Percentiles rank a stretch among this genome's conserved stretches.
phyloP scores from a whole-genome alignment of 176 grass and related monocot genomes.

The Chloris gayana region DNA sequence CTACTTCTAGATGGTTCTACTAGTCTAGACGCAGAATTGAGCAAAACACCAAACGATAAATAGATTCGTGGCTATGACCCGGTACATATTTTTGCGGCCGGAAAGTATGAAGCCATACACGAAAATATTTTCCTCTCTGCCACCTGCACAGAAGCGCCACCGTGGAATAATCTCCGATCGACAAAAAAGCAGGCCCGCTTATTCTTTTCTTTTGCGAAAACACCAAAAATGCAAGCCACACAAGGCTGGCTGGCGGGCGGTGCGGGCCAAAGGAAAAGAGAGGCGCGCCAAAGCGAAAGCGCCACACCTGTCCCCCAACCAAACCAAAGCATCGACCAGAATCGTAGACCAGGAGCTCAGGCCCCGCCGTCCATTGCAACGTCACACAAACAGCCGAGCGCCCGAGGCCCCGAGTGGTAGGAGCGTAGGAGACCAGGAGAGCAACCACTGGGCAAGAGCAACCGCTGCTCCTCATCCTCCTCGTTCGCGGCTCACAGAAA shows the following conservation, averaged over 20 bases:
- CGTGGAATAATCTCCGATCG: not conserved
- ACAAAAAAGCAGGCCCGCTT: not conserved
- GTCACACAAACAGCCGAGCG: constrained; percentile 30
- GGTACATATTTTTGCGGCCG: not conserved
- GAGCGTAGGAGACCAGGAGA: not conserved
- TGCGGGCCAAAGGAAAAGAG: not conserved
- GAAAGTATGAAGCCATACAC: not conserved
- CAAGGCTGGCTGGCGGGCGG: not conserved
- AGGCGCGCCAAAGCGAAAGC: constrained; percentile 33
- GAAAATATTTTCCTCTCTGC: not conserved
- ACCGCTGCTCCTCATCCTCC: constrained; percentile 43
- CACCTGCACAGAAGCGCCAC: not conserved
- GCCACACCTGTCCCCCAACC: not conserved
- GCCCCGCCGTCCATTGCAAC: not conserved
- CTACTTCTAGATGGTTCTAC: not conserved
- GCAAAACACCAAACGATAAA: not conserved
- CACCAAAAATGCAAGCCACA: constrained; percentile 12
- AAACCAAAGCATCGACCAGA: constrained; percentile 10
- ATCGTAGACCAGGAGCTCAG: not conserved
- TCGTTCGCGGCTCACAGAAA: constrained; percentile 36
- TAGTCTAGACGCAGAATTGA: not conserved
- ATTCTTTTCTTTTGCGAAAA: not conserved
- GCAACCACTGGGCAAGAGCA: not conserved
- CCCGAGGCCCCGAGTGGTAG: not conserved
- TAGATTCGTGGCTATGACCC: not conserved